phyloP scores from a whole-genome alignment of 1,284 basidiomycete genomes.

The Cryptococcus maquisensis region DNA sequence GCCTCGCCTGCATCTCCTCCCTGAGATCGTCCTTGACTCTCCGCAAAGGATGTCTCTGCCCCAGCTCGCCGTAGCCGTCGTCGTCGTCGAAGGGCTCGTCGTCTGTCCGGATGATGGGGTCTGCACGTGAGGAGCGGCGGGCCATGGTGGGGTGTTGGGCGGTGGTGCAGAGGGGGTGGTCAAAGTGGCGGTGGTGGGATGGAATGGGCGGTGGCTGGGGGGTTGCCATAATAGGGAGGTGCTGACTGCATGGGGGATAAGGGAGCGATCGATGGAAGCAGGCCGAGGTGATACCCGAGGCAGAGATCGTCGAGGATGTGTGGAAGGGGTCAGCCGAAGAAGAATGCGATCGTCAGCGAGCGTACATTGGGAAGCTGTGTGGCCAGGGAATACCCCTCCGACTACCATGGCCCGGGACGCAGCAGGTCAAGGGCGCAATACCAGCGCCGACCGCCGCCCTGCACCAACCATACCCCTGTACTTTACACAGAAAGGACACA shows the following conservation, averaged over 20 bases:
- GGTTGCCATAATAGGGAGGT: neutral
- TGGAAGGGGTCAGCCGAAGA: neutral
- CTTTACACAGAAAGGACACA: too few relatives aligned
- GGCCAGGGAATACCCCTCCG: neutral
- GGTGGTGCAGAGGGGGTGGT: neutral
- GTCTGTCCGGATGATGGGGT: slow-evolving; percentile 35
- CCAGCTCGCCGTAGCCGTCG: slow-evolving; percentile 36
- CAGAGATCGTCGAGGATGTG: neutral
- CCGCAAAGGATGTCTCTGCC: slow-evolving; percentile 36
- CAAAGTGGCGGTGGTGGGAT: neutral
- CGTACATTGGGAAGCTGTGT: neutral
- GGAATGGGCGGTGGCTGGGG: neutral
- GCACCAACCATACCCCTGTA: too few relatives aligned
- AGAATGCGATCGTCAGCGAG: neutral
- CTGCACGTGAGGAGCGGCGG: slow-evolving; percentile 30
- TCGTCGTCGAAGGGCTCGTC: slow-evolving; percentile 28
- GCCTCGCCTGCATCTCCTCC: slow-evolving; percentile 3
- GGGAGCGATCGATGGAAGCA: neutral
- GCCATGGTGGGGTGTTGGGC: neutral
- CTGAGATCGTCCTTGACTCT: slow-evolving; percentile 31
- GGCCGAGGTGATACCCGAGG: neutral
- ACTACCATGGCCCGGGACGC: too few relatives aligned
- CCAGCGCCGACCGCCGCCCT: too few relatives aligned
- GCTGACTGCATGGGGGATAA: neutral
- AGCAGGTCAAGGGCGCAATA: too few relatives aligned